Evolutionary conservation across 2,329 filamentous ascomycete species (phyloP), one percentile per base, ranked within the genome.

Genomic region (Fusarium verticillioides): DNA sequence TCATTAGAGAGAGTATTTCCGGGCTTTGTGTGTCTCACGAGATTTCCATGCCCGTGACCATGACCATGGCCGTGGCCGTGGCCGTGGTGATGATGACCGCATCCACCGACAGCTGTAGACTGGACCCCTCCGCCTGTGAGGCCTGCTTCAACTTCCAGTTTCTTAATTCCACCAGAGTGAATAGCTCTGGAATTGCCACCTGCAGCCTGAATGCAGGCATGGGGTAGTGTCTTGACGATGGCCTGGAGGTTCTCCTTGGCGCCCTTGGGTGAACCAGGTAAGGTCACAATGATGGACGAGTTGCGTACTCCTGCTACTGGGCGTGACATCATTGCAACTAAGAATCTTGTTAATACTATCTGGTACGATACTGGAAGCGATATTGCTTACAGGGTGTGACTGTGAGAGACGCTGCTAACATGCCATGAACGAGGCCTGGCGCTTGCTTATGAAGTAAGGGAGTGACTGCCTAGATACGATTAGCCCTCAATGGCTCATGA

Each of bases 271-370:
- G 96, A 98, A 3, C 96, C 96, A 0, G 96, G 96, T 7, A 99
- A 85, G 0, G 96, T 99, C 70, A 98, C 84, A 30, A 99, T 93
- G 59, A 99, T 83, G 2, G 94, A 92, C 68, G 90, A 91, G 70
- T 96, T 92, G 37, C 96, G 88, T 6, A 97, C 91, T 7, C 96
- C 96, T 28, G 96, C 96, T 18, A 97, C 93, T 9, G 96, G 96
- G 50, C 96, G 90, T 58, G 96, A 94, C 96, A 99, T 99, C 85
- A 97, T 92, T 49, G 96, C 96, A 83, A 99, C 95, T 97, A 64
- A 10, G 53, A 82, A 63, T 82, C 75, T 54, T 42, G 42, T 74
- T 52, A 77, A 58, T n/a, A 69, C 32, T 60, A 13, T 12, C 36
- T 44, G 16, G 4, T 11, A 15, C 30, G 6, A 21, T 9, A 32